These are phyloP conservation scores for Pleurotus salmoneostramineus DNA, from an alignment of 768 basidiomycete species.

Conservation along the genomic window DNA sequence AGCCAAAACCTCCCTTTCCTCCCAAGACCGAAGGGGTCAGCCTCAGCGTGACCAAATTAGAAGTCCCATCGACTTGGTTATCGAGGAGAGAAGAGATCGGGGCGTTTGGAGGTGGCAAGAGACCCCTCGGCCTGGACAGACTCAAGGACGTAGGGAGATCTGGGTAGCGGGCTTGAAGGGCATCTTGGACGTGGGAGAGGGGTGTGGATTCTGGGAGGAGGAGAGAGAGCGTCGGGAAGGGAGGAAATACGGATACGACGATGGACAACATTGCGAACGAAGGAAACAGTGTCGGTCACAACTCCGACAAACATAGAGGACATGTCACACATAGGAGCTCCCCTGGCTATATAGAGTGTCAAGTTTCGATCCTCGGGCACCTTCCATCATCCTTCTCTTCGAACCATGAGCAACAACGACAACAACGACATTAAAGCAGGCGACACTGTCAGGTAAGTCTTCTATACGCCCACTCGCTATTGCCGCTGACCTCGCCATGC, in stretches of 20 bases:
- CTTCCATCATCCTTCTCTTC: no score
- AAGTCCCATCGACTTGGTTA: constrained; percentile 14
- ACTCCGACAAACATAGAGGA: background rate
- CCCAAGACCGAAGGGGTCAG: constrained; percentile 75
- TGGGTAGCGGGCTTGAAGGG: constrained; percentile 43
- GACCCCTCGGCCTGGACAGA: constrained; percentile 31
- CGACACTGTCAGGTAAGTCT: constrained; percentile 1
- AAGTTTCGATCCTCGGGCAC: no score
- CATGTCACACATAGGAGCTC: background rate
- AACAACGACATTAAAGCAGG: background rate
- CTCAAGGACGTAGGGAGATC: constrained; percentile 39
- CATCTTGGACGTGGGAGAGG: constrained; percentile 34
- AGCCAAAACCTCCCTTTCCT: constrained; percentile 97
- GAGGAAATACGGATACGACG: constrained; percentile 57
- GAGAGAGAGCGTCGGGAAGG: constrained; percentile 54
- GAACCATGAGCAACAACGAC: background rate
- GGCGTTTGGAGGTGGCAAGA: constrained; percentile 31
- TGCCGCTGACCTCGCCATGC: no score
- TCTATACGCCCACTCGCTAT: background rate
- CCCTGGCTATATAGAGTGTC: background rate
- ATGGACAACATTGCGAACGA: constrained; percentile 19
- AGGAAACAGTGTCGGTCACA: background rate
- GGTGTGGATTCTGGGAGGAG: constrained; percentile 35
- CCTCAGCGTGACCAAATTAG: constrained; percentile 56
- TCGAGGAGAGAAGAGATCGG: constrained; percentile 23